Evolutionary conservation across 2,329 filamentous ascomycete genomes (phyloP), one percentile per base, ranked within the genome.

Genomic region (Botrytis hyacinthi): DNA sequence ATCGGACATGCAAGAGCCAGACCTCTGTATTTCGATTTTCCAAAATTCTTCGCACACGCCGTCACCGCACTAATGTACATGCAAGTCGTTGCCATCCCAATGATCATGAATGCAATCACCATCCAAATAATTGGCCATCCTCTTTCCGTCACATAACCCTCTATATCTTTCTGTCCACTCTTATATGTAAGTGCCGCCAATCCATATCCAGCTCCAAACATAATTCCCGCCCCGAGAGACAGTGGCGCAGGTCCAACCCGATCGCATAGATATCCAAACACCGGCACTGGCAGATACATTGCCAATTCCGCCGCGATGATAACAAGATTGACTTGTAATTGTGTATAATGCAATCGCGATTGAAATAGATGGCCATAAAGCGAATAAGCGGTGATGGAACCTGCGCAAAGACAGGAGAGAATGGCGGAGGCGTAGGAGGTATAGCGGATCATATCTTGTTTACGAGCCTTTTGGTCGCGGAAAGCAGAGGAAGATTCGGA

Each of bases 31-130:
- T 91, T 93, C 6, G 94, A 94, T 75, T 92, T 90, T 67, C 95
- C 95, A 83, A 98, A 99, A 84, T 98, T 99, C 89, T 99, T 99
- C 51, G 96, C 96, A 80, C 94, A 97, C 0, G 95, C 97, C 10
- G 95, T 95, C n/a, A 99, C 92, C 2, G 94, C 92, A 69, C 91
- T 89, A 73, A 98, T 86, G 82, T 98, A 99, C 90, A 98, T 94
- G 82, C 89, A 90, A 76, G 92, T 93, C 0, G 95, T 98, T 8
- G 90, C 95, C 75, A 91, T 87, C 2, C 96, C 96, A 73, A 99
- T 90, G 70, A 88, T 87, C 65, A 95, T 86, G 81, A 98, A 99
- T 0, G 94, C 91, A 72, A 93, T 81, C 9, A 98, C 85, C 95
- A 99, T 97, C 78, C 92, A 85, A 77, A 88, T 88, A 78, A 97